These are phyloP conservation scores for Lasiodiplodia sp. DNA, from an alignment of 2,329 filamentous ascomycete genomes.

Conservation along the genomic window DNA sequence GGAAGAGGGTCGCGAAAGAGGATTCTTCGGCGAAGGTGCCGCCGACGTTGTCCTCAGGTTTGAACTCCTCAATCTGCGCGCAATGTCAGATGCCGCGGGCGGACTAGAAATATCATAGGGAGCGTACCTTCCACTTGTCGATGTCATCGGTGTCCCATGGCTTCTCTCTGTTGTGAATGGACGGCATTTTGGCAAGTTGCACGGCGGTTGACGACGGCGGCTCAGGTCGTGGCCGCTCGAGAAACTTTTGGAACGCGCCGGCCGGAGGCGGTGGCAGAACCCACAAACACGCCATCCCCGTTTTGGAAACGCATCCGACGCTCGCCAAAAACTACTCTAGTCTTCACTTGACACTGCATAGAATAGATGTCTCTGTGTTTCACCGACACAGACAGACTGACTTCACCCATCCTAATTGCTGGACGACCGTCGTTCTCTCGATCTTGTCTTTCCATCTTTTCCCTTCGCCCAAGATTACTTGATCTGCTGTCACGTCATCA, in stretches of 20 bases:
- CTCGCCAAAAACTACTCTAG: constrained; percentile 6
- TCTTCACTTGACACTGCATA: not conserved
- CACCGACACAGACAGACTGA: no score
- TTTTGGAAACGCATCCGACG: not conserved
- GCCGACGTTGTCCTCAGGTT: constrained; percentile 80
- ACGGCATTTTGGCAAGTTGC: constrained; percentile 69
- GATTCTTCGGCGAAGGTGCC: constrained; percentile 94
- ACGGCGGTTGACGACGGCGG: not conserved
- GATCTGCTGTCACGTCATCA: no score
- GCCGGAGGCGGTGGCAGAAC: constrained; percentile 20
- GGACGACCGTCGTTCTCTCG: no score
- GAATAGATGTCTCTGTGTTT: no score
- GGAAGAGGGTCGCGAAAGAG: constrained; percentile 85
- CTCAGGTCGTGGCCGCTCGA: constrained; percentile 11
- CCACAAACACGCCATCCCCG: not conserved
- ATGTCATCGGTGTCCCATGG: constrained; percentile 95
- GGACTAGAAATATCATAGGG: not conserved
- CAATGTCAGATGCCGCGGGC: constrained; percentile 1
- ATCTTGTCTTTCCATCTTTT: no score
- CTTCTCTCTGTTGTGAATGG: constrained; percentile 87
- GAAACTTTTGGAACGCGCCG: constrained; percentile 29
- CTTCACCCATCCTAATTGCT: no score
- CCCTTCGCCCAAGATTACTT: not conserved
- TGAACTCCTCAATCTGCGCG: constrained; percentile 77
- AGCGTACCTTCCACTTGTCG: constrained; percentile 85